A percentile compares a stretch with the other conserved stretches of the same genome.
These are phyloP conservation scores for Cladorrhinum samala DNA, from an alignment of 495 filamentous ascomycete genomes.

Conservation along the genomic window DNA sequence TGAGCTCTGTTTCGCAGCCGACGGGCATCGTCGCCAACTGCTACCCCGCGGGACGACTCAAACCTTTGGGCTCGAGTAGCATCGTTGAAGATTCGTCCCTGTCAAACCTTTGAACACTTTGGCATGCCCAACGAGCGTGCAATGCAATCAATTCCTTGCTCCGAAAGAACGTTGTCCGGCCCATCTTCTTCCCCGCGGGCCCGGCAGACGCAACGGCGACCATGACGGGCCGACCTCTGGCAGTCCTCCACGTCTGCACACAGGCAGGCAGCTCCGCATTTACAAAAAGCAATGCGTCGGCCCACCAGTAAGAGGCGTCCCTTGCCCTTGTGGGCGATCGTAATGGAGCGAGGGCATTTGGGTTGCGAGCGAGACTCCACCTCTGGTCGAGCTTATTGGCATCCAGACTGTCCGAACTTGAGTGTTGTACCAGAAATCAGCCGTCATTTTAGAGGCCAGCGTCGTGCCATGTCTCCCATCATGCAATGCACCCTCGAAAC, in stretches of 20 bases:
- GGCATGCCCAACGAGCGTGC: too few relatives aligned
- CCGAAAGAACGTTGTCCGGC: neutral
- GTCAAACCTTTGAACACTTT: too few relatives aligned
- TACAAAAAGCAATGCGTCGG: neutral
- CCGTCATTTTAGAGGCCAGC: too few relatives aligned
- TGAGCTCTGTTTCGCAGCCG: too few relatives aligned
- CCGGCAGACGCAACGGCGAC: neutral
- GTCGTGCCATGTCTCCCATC: neutral
- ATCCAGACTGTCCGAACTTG: too few relatives aligned
- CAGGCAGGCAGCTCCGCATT: too few relatives aligned
- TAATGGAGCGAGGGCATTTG: neutral
- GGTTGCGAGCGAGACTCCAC: neutral
- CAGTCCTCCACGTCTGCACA: neutral
- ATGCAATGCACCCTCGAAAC: neutral
- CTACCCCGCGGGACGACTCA: too few relatives aligned
- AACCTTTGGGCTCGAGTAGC: neutral
- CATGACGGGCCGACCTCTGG: neutral
- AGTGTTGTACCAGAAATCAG: too few relatives aligned
- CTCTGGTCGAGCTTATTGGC: neutral
- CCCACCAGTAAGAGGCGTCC: neutral
- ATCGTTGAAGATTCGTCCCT: neutral
- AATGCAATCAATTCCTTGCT: neutral
- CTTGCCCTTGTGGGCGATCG: neutral
- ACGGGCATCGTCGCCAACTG: neutral
- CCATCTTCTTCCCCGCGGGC: neutral